A percentile compares a stretch with the other conserved stretches of the same genome.
phyloP scores from a whole-genome alignment of 2,329 filamentous ascomycete species.

The Xylaria polymorpha region DNA sequence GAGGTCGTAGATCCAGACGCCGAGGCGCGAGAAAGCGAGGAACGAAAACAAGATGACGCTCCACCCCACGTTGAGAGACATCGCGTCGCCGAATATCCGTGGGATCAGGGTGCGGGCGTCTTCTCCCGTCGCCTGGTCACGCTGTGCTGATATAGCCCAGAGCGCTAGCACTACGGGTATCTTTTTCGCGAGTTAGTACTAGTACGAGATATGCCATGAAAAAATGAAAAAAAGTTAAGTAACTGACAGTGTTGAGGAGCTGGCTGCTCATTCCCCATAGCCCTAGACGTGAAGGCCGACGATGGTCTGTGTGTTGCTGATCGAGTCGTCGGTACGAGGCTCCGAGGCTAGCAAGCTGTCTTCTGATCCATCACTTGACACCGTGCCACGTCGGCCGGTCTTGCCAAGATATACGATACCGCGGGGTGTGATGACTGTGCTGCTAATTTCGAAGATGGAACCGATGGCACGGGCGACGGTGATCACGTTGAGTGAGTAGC shows the following conservation, averaged over 20 bases:
- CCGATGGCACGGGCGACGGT: conserved; percentile 60
- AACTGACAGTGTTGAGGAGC: conserved; percentile 53
- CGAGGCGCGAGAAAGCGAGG: conserved; percentile 56
- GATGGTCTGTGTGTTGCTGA: conserved; percentile 41
- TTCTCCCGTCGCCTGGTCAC: conserved; percentile 30
- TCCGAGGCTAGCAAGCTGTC: conserved; percentile 27
- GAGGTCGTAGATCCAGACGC: conserved; percentile 59
- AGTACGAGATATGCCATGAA: not conserved
- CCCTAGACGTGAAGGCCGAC: conserved; percentile 54
- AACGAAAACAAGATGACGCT: conserved; percentile 54
- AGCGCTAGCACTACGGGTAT: conserved; percentile 52
- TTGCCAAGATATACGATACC: conserved; percentile 57
- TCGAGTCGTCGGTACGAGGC: conserved; percentile 25
- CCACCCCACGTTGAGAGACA: conserved; percentile 42
- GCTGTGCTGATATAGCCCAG: conserved; percentile 47
- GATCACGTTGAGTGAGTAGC: conserved; percentile 60
- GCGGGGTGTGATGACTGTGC: conserved; percentile 63
- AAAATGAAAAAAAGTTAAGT: not conserved
- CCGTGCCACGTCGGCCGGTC: conserved; percentile 39
- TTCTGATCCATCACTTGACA: conserved; percentile 43
- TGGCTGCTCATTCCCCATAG: conserved; percentile 58
- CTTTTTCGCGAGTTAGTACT: conserved; percentile 42
- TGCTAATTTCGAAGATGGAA: conserved; percentile 63
- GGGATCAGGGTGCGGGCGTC: conserved; percentile 23
- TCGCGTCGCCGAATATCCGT: conserved; percentile 13